Evolutionary conservation across 1,139 yeast species (phyloP).

Genomic region (Nakaseomyces glabratus): DNA sequence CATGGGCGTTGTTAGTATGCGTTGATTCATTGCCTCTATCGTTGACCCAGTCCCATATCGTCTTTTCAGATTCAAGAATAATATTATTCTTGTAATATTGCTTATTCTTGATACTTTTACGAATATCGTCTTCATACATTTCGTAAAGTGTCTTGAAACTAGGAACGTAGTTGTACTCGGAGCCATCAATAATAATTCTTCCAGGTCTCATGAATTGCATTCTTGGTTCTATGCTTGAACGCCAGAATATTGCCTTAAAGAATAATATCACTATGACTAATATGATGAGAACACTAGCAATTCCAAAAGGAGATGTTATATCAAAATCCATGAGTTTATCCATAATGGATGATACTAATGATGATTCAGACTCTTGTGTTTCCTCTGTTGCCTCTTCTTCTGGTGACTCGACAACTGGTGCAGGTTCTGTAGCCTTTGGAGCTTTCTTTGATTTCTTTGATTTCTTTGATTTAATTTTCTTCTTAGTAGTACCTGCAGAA

Average conservation of each 20-base stretch:
- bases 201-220: slow-evolving; percentile 20
- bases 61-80: slow-evolving; percentile 44
- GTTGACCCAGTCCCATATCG: slow-evolving; percentile 77
- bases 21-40: slow-evolving; percentile 37
- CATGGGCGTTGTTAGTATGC: slow-evolving; percentile 7
- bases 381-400: slow-evolving; percentile 4
- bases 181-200: slow-evolving; percentile 33
- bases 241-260: slow-evolving; percentile 15
- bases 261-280: slow-evolving; percentile 11
- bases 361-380: slow-evolving; percentile 5
- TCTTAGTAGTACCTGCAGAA: slow-evolving; percentile 20
- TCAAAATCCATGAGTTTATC: slow-evolving; percentile 13
- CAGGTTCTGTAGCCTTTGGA: background rate
- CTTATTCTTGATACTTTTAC: slow-evolving; percentile 18
- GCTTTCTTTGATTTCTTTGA: background rate
- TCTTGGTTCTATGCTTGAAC: slow-evolving; percentile 12
- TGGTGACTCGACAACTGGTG: background rate
- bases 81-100: slow-evolving; percentile 11
- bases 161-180: slow-evolving; percentile 41
- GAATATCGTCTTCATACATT: slow-evolving; percentile 32
- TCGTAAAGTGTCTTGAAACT: slow-evolving; percentile 37
- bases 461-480: slow-evolving; percentile 30
- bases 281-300: slow-evolving; percentile 9
- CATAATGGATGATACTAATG: background rate
- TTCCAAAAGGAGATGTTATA: slow-evolving; percentile 21